Conservation (phyloP, 2,329 filamentous ascomycete genomes). For the Aspergillus felis region DNA sequence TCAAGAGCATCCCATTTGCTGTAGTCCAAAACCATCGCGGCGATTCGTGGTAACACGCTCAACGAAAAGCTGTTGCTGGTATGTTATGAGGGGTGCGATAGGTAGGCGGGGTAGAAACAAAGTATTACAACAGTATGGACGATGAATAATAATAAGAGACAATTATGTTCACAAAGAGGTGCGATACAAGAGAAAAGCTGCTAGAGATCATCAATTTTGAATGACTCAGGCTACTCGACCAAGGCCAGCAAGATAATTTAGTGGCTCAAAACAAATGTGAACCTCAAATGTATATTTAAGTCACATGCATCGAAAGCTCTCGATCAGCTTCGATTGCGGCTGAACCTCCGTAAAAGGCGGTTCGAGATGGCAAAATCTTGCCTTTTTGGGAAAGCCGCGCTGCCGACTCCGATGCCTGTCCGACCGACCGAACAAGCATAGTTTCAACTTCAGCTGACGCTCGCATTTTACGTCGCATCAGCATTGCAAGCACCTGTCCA, state of each 20-base stretch:
- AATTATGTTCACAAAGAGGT: not conserved
- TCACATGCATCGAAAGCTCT: slow-evolving; percentile 27
- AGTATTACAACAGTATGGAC: not conserved
- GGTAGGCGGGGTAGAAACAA: slow-evolving; percentile 15
- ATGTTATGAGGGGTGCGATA: slow-evolving; percentile 14
- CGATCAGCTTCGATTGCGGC: slow-evolving; percentile 28
- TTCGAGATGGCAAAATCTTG: slow-evolving; percentile 22
- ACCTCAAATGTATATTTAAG: not conserved
- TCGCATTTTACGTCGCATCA: slow-evolving; percentile 3
- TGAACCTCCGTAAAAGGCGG: slow-evolving; percentile 19
- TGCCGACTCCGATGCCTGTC: slow-evolving; percentile 16
- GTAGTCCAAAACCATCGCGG: slow-evolving; percentile 58
- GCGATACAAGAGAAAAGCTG: not conserved
- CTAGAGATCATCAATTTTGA: not conserved
- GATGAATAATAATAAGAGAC: not conserved
- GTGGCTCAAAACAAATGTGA: not conserved
- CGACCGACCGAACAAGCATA: slow-evolving; percentile 8
- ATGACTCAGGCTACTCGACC: not conserved
- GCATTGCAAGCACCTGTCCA: not conserved
- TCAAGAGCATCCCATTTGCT: slow-evolving; percentile 75
- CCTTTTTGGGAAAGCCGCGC: slow-evolving; percentile 1
- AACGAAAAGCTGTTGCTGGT: slow-evolving; percentile 10
- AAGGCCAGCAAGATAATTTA: not conserved
- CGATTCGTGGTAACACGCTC: slow-evolving; percentile 11
- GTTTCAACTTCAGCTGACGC: slow-evolving; percentile 9